Percentiles rank a stretch among this genome's conserved stretches.
Evolutionary conservation across 768 basidiomycete genomes (phyloP).

Genomic region (Dentipellis sp.): DNA sequence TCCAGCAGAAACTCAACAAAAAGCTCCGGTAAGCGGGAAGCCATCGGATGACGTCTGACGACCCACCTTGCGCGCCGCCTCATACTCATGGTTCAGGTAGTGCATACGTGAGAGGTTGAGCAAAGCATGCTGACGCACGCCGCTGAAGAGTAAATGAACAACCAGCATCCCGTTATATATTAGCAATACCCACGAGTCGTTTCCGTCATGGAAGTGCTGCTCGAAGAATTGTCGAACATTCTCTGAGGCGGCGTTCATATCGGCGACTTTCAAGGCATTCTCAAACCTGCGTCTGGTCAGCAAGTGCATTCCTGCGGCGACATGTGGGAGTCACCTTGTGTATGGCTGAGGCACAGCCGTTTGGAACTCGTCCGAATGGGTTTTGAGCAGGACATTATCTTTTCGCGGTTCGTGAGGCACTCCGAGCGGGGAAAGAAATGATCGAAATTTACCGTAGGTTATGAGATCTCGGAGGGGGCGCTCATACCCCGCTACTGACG

Average conservation of each 20-base stretch:
- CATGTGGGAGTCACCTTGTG: conserved; percentile 5
- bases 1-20: conserved; percentile 54
- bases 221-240: conserved; percentile 75
- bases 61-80: conserved; percentile 57
- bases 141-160: conserved; percentile 31
- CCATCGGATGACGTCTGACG: not conserved
- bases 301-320: not conserved
- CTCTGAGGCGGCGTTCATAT: conserved; percentile 61
- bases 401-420: not conserved
- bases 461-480: conserved; percentile 10
- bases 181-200: conserved; percentile 58
- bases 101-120: conserved; percentile 74
- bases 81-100: conserved; percentile 57
- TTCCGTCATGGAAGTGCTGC: conserved; percentile 72
- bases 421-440: not conserved
- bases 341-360: conserved; percentile 12
- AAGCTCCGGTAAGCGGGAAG: not conserved
- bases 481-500: conserved; percentile 39
- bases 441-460: conserved; percentile 4
- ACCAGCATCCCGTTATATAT: not conserved
- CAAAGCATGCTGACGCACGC: conserved; percentile 71
- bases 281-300: conserved; percentile 44
- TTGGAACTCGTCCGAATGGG: conserved; percentile 12
- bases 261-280: conserved; percentile 51
- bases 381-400: conserved; percentile 18